Base-by-base conservation (phyloP, 352 stramenopile species). In the Blastocystis sp. region DNA sequence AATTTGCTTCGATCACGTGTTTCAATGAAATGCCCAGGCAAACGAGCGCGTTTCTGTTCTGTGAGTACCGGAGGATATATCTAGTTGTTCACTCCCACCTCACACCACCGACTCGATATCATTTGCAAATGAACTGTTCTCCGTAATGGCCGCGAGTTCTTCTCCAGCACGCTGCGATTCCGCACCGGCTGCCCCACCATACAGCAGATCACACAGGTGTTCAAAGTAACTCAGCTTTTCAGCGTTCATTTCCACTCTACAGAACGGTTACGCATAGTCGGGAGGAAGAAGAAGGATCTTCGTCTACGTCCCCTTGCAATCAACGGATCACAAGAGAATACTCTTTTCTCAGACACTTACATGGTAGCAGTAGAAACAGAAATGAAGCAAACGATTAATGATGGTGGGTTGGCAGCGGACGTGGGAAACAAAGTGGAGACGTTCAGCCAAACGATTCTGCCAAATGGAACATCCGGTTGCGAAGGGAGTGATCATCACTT, bases 211-310 rank as follows among this genome's bases (percentile, higher is more conserved):
- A 42, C 69, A 81, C 42, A 81, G 21, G 24, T 81, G 32, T 32
- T 81, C 69, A 57, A 81, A 81, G 69, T 81, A 81, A n/a, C 27
- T 54, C 53, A 81, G 40, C 6, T 81, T 51, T 64, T 81, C 48
- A 21, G 61, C 69, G 27, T 81, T 81, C 69, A 81, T 81, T 32
- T 38, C 64, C 46, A 59, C 29, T 40, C 11, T 34, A 67, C 32
- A 67, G 3, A 59, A 59, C 11, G 2, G 51, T 59, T 59, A 59
- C 11, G 32, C 4, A 6, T 27, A 59, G 32, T 59, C n/a, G n/a
- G n/a, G n/a, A n/a, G n/a, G n/a, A n/a, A n/a, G n/a, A n/a, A n/a
- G n/a, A n/a, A n/a, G n/a, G n/a, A n/a, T n/a, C n/a, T n/a, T n/a
- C n/a, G n/a, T n/a, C n/a, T n/a, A n/a, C n/a, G n/a, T n/a, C n/a